Percentiles rank a stretch among this genome's conserved stretches.
phyloP scores from a whole-genome alignment of 805 yeast species.

The Kuraishia cidri region DNA sequence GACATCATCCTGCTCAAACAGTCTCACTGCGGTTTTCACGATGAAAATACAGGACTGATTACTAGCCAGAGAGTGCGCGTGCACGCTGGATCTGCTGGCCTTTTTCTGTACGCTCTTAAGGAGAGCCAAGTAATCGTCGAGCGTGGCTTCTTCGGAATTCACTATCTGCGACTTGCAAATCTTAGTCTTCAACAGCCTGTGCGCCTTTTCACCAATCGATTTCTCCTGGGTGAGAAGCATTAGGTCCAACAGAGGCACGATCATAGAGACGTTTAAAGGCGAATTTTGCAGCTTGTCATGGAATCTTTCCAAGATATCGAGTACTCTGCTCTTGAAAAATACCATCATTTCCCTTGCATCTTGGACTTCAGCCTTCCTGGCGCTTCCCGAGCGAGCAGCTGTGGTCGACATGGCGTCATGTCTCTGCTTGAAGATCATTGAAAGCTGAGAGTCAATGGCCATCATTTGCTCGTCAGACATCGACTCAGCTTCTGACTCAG shows the following conservation, averaged over 20 bases:
- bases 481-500: slow-evolving; percentile 61
- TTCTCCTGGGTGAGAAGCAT: slow-evolving; percentile 64
- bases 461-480: slow-evolving; percentile 97
- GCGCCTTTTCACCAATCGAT: slow-evolving; percentile 64
- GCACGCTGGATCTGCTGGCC: slow-evolving; percentile 32
- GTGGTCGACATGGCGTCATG: slow-evolving; percentile 47
- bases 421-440: slow-evolving; percentile 79
- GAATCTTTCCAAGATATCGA: slow-evolving; percentile 69
- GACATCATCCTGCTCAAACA: slow-evolving; percentile 11
- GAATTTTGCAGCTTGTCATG: slow-evolving; percentile 34
- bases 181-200: slow-evolving; percentile 55
- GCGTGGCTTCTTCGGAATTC: neutral
- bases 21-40: slow-evolving; percentile 41
- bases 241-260: slow-evolving; percentile 49
- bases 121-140: slow-evolving; percentile 10
- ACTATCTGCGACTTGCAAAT: slow-evolving; percentile 36
- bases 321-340: slow-evolving; percentile 66
- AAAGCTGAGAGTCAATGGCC: slow-evolving; percentile 79
- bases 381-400: slow-evolving; percentile 45
- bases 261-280: slow-evolving; percentile 28
- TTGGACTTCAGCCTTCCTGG: slow-evolving; percentile 61
- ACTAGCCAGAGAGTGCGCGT: slow-evolving; percentile 46
- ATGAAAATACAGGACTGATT: slow-evolving; percentile 60
- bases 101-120: slow-evolving; percentile 34
- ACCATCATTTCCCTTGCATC: slow-evolving; percentile 76